Percentiles rank a stretch among this genome's conserved stretches.
These are phyloP conservation scores for Zasmidium angulare DNA, from an alignment of 2,329 filamentous ascomycete species.

Conservation along the genomic window DNA sequence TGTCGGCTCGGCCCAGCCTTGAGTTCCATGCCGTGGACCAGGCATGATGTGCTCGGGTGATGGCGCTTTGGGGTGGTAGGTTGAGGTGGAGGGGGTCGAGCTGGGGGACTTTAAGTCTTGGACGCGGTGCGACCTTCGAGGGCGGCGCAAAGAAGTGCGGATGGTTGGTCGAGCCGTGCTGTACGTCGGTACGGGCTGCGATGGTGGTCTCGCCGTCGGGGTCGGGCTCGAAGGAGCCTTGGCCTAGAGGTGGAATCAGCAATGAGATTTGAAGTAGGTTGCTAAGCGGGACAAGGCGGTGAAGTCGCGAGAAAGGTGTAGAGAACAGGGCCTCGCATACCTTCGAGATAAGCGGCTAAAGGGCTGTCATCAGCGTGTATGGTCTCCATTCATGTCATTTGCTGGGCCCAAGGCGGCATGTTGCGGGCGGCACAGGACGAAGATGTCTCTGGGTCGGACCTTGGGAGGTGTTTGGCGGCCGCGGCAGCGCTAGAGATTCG, in stretches of 20 bases:
- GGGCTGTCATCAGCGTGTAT: slow-evolving; percentile 84
- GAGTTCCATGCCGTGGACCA: slow-evolving; percentile 65
- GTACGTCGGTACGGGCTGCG: slow-evolving; percentile 2
- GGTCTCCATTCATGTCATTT: slow-evolving; percentile 68
- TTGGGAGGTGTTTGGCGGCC: neutral
- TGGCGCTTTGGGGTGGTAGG: slow-evolving; percentile 19
- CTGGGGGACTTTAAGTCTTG: slow-evolving; percentile 21
- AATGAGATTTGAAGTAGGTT: neutral
- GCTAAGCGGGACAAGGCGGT: slow-evolving; percentile 2
- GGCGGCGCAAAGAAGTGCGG: slow-evolving; percentile 37
- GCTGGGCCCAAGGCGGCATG: neutral
- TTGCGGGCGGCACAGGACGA: neutral
- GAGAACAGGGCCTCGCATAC: slow-evolving; percentile 50
- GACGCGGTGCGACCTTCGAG: slow-evolving; percentile 10
- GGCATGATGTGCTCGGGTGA: slow-evolving; percentile 46
- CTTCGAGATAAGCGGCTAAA: slow-evolving; percentile 85
- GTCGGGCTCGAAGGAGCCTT: slow-evolving; percentile 31
- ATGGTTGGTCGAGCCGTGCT: slow-evolving; percentile 9
- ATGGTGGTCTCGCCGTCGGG: slow-evolving; percentile 4
- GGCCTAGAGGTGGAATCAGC: slow-evolving; percentile 24
- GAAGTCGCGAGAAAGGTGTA: neutral
- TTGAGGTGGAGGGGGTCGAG: slow-evolving; percentile 7
- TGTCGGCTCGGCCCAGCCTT: slow-evolving; percentile 73
- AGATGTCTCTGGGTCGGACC: neutral
- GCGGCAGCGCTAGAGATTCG: neutral